phyloP scores from a whole-genome alignment of 192 early-diverging fungal genomes.

The Coemansia reversa region DNA sequence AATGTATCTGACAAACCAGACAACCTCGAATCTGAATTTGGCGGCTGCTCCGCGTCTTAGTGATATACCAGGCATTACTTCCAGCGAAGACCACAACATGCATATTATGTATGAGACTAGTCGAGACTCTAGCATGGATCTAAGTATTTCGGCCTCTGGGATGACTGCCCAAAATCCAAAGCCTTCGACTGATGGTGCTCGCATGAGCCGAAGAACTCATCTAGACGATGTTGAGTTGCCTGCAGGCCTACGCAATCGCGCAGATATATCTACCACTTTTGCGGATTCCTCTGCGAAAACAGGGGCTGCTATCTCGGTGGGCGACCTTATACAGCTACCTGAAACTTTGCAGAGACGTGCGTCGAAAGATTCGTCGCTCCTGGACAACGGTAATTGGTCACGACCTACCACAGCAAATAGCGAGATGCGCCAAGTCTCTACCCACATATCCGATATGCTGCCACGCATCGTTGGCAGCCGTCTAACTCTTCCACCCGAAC shows the following conservation, averaged over 20 bases:
- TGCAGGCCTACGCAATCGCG: conserved; percentile 39
- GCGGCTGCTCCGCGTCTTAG: conserved; percentile 9
- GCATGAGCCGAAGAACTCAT: conserved; percentile 31
- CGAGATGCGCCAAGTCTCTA: conserved; percentile 23
- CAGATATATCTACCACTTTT: neutral
- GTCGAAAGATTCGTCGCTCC: neutral
- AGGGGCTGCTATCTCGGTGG: neutral
- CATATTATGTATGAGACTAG: conserved; percentile 37
- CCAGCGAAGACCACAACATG: conserved; percentile 18
- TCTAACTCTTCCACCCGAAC: conserved; percentile 38
- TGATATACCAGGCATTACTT: neutral
- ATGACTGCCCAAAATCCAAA: conserved; percentile 2
- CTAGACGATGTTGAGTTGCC: conserved; percentile 45
- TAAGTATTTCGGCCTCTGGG: conserved; percentile 3
- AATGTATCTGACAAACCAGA: conserved; percentile 2
- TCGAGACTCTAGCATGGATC: conserved; percentile 34
- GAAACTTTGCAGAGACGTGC: neutral
- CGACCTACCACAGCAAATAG: conserved; percentile 38
- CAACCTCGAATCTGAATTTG: conserved; percentile 8
- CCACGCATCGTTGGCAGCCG: conserved; percentile 47
- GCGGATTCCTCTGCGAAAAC: neutral
- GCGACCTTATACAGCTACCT: neutral
- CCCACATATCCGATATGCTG: conserved; percentile 44
- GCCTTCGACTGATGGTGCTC: neutral
- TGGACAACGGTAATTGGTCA: conserved; percentile 25